Percentiles rank a stretch among this genome's conserved stretches.
phyloP scores from a whole-genome alignment of 805 yeast species.

The Yueomyces sp. region DNA sequence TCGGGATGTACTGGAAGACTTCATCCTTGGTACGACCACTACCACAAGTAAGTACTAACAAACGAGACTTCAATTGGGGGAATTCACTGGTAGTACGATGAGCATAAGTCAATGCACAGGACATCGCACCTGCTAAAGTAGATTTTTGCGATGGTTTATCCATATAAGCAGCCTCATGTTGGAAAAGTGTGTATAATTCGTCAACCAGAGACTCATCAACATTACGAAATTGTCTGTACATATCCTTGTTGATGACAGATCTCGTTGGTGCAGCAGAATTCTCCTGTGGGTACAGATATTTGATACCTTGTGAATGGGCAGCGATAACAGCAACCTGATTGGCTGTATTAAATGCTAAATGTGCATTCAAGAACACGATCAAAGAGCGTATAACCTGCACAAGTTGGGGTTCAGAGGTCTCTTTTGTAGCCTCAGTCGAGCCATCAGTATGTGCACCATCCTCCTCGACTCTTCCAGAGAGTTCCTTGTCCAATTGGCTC shows the following conservation, averaged over 20 bases:
- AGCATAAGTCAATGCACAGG: slow-evolving; percentile 69
- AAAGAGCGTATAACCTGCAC: slow-evolving; percentile 41
- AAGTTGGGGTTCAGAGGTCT: background rate
- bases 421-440: background rate
- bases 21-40: slow-evolving; percentile 56
- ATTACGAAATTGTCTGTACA: slow-evolving; percentile 75
- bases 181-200: slow-evolving; percentile 37
- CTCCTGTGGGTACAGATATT: slow-evolving; percentile 50
- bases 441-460: slow-evolving; percentile 5
- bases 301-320: slow-evolving; percentile 57
- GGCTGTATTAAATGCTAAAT: slow-evolving; percentile 69
- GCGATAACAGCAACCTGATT: slow-evolving; percentile 76
- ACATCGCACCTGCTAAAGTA: slow-evolving; percentile 63
- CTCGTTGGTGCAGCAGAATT: slow-evolving; percentile 3
- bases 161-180: slow-evolving; percentile 15
- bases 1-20: slow-evolving; percentile 73
- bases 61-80: slow-evolving; percentile 43
- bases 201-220: slow-evolving; percentile 64
- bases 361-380: slow-evolving; percentile 74
- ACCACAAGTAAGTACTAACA: slow-evolving; percentile 36
- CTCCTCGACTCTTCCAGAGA: background rate
- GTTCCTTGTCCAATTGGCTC: slow-evolving; percentile 25
- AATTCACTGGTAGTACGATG: slow-evolving; percentile 41
- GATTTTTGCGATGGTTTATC: slow-evolving; percentile 28
- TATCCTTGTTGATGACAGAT: slow-evolving; percentile 35